Evolutionary conservation across 148 eudicot genomes (phyloP), one percentile per base, ranked within the genome.

Genomic region (Spergularia marina): DNA sequence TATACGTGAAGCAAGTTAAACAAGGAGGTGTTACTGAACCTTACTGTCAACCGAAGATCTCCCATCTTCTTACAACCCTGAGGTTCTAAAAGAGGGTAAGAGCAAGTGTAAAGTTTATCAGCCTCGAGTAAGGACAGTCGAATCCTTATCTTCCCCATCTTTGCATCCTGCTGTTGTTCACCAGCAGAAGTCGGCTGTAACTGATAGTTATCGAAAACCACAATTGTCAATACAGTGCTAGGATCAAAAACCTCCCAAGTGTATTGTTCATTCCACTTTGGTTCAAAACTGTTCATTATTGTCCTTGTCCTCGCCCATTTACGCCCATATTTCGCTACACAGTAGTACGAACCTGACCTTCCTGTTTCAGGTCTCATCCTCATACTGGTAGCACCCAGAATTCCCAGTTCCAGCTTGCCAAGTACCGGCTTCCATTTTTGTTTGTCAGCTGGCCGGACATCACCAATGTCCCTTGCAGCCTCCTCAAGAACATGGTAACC

Each of bases 241-340:
- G 83, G 87, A 74, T 84, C 87, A 61, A 68, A 82, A 51, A 84
- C 85, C n/a, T 59, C 81, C 87, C 87, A 84, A 64, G 78, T 79
- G 64, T 84, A 84, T 54, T 84, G 87, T 71, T 84, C 87, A 30
- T 84, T 82, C 85, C 87, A 84, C 10, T 82, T 78, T 20, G 87
- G 87, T 6, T 81, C 57, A 44, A 73, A 76, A 74, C 81, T 84
- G 55, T 79, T 77, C 1, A 74, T 70, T 16, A 84, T 79, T 12
- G 85, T 82, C 71, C 87, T 82, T 0, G 87, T 84, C 11, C 85
- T 64, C 6, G 79, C 78, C 87, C 87, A 84, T 75, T 84, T 84
- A 67, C 79, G 78, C 2, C 87, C 85, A 40, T 84, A 84, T 69
- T 84, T 84, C 10, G 87, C 87, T 12, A 84, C 87, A 76, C 87